phyloP scores from a whole-genome alignment of 1,284 basidiomycete genomes.

The Ceratobasidium sp. region DNA sequence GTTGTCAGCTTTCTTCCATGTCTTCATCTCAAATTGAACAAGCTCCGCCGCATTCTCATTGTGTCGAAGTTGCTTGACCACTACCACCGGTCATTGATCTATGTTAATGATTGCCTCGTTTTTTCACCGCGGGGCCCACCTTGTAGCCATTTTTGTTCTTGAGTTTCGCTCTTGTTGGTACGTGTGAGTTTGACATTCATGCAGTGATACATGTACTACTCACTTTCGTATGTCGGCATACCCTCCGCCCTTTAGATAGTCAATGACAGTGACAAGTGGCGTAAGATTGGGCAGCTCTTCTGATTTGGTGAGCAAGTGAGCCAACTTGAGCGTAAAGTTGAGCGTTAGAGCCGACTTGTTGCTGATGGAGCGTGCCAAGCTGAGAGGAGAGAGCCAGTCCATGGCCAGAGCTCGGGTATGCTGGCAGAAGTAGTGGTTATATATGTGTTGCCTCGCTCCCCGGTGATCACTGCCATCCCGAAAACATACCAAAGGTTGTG shows the following conservation, averaged over 20 bases:
- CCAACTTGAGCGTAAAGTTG: not conserved
- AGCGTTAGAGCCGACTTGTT: not conserved
- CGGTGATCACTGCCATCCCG: not conserved
- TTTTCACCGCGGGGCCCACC: not conserved
- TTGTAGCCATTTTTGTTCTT: not conserved
- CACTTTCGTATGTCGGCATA: conserved; percentile 16
- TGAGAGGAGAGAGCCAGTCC: not conserved
- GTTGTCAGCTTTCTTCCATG: not conserved
- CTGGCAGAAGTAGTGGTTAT: not conserved
- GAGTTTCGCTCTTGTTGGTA: not conserved
- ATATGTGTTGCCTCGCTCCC: not conserved
- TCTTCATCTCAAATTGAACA: conserved; percentile 11
- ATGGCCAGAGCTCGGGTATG: not conserved
- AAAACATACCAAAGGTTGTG: too few species aligned
- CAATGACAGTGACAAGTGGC: not conserved
- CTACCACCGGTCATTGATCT: not conserved
- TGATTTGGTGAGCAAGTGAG: not conserved
- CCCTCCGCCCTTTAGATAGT: conserved; percentile 10
- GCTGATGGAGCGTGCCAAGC: not conserved
- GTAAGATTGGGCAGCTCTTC: not conserved
- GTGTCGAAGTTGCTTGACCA: not conserved
- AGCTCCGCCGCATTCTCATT: not conserved
- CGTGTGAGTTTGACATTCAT: not conserved
- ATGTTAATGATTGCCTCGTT: not conserved
- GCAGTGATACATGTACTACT: too few species aligned